A percentile compares a stretch with the other conserved stretches of the same genome.
These are phyloP conservation scores for Platanthera zijinensis DNA, from an alignment of 106 monocot species.

Conservation along the genomic window DNA sequence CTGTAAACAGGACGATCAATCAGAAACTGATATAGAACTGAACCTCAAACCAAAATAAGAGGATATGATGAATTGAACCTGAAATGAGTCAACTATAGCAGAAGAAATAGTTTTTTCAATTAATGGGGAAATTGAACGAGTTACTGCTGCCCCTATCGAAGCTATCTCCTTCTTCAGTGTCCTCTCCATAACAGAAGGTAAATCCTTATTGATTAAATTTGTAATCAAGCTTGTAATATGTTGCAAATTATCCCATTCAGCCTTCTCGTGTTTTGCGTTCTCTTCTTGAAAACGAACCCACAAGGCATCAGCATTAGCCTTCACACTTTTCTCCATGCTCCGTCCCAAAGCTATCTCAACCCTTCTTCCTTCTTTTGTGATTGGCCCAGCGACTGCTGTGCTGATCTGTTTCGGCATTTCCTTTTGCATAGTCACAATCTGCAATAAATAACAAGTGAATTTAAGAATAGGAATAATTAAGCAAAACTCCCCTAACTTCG, in stretches of 20 bases:
- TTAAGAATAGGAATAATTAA: background rate
- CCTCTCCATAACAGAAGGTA: conserved; percentile 61
- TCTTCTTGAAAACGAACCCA: conserved; percentile 87
- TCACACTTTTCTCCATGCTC: conserved; percentile 71
- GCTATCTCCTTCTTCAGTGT: conserved; percentile 78
- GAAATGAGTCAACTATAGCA: conserved; percentile 70
- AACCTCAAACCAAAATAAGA: background rate
- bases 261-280: conserved; percentile 73
- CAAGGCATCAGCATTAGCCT: conserved; percentile 73
- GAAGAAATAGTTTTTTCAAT: conserved; percentile 77
- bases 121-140: conserved; percentile 55
- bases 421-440: conserved; percentile 5
- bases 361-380: conserved; percentile 71
- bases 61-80: conserved; percentile 31
- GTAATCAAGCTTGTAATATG: conserved; percentile 60
- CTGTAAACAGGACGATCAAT: conserved; percentile 23
- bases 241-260: conserved; percentile 63
- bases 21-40: background rate
- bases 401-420: conserved; percentile 7
- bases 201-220: conserved; percentile 69
- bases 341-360: conserved; percentile 73
- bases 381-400: background rate
- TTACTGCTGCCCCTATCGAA: conserved; percentile 41
- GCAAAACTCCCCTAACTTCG: too few relatives aligned
- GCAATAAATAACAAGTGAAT: background rate